phyloP scores from a whole-genome alignment of 495 filamentous ascomycete genomes.

The Annulohypoxylon bovei region DNA sequence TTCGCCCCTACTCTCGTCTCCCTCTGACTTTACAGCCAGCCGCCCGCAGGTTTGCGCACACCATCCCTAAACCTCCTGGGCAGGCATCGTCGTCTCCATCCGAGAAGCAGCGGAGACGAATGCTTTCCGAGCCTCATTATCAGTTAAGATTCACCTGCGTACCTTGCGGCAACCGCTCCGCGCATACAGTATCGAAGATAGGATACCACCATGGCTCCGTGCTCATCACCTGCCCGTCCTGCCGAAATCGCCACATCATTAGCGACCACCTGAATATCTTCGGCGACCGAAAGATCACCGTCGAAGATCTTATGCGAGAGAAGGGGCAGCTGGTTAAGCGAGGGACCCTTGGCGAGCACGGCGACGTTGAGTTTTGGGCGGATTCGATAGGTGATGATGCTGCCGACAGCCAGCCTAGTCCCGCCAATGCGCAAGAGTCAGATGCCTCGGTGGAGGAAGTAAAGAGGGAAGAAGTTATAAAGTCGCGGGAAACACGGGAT shows the following conservation, averaged over 20 bases:
- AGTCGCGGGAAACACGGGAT: conserved; percentile 21
- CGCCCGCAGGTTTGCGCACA: conserved; percentile 45
- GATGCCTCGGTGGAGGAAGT: not conserved
- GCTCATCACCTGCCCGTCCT: conserved; percentile 85
- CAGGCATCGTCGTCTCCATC: conserved; percentile 43
- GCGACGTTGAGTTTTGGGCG: conserved; percentile 75
- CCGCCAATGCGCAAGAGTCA: not conserved
- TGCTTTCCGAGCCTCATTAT: conserved; percentile 71
- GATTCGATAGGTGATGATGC: conserved; percentile 56
- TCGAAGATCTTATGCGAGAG: conserved; percentile 77
- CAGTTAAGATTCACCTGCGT: conserved; percentile 91
- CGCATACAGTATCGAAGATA: conserved; percentile 86
- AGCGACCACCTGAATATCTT: conserved; percentile 88
- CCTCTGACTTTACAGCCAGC: conserved; percentile 31
- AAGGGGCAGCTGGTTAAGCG: conserved; percentile 72
- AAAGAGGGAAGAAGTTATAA: conserved; percentile 25
- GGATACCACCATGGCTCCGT: conserved; percentile 91
- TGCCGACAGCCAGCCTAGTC: not conserved
- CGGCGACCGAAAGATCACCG: conserved; percentile 68
- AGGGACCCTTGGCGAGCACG: conserved; percentile 64
- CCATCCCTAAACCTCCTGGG: conserved; percentile 50
- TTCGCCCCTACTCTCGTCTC: conserved; percentile 29
- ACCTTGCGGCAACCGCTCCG: conserved; percentile 78
- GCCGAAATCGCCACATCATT: conserved; percentile 88
- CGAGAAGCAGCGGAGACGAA: conserved; percentile 30